phyloP scores from a whole-genome alignment of 768 basidiomycete genomes.

The Trametes meyenii region DNA sequence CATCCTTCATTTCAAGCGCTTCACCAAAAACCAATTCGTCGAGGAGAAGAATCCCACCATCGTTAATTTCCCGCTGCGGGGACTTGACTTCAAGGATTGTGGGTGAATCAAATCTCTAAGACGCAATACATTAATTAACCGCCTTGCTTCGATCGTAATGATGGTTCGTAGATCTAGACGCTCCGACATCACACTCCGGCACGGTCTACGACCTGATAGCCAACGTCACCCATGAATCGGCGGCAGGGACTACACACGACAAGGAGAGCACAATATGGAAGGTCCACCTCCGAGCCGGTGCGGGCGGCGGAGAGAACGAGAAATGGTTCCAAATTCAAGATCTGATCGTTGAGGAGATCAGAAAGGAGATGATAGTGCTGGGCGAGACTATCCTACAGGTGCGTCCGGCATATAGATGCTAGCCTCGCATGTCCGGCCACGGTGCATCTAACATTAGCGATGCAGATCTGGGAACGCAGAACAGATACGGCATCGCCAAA shows the following conservation, averaged over 20 bases:
- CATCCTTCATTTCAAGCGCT: constrained; percentile 93
- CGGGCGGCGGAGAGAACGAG: constrained; percentile 79
- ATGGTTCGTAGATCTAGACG: constrained; percentile 69
- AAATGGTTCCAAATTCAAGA: constrained; percentile 98
- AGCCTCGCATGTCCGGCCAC: not conserved
- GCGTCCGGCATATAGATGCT: not conserved
- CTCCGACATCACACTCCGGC: constrained; percentile 56
- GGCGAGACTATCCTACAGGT: constrained; percentile 98
- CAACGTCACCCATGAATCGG: constrained; percentile 93
- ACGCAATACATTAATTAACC: not conserved
- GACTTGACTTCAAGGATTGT: constrained; percentile 94
- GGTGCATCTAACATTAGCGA: constrained; percentile 6
- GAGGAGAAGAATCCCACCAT: constrained; percentile 99
- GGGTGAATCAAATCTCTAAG: constrained; percentile 36
- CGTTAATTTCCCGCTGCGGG: constrained; percentile 93
- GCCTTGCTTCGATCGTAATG: not conserved
- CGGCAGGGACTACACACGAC: constrained; percentile 92
- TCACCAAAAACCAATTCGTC: constrained; percentile 94
- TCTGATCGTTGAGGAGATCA: constrained; percentile 93
- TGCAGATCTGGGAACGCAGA: constrained; percentile 36
- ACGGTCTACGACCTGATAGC: constrained; percentile 92
- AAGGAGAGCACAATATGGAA: constrained; percentile 94
- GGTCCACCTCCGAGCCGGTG: constrained; percentile 76
- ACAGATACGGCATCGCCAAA: constrained; percentile 10
- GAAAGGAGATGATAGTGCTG: constrained; percentile 96